A percentile compares a stretch with the other conserved stretches of the same genome.
phyloP scores from a whole-genome alignment of 768 basidiomycete genomes.

The Lentinula lateritia region DNA sequence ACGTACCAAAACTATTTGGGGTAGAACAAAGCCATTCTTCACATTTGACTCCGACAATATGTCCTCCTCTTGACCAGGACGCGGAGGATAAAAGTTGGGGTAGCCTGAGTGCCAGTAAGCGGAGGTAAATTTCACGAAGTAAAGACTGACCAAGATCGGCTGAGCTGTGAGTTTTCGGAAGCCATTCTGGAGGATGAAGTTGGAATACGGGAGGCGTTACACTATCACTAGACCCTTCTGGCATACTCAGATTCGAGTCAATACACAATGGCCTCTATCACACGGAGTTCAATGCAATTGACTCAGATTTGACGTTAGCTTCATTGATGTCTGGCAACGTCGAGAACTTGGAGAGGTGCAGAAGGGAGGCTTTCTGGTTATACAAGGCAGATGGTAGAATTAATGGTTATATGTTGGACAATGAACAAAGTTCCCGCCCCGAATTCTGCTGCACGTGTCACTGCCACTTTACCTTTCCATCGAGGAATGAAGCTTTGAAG shows the following conservation, averaged over 20 bases:
- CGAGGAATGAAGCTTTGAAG: not conserved
- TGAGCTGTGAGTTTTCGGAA: constrained; percentile 57
- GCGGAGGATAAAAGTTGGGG: constrained; percentile 71
- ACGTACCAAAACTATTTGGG: constrained; percentile 54
- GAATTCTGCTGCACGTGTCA: too few relatives aligned
- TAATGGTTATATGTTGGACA: too few relatives aligned
- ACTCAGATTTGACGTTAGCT: not conserved
- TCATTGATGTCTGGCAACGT: not conserved
- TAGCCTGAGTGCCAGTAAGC: constrained; percentile 44
- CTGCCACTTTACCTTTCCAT: too few relatives aligned
- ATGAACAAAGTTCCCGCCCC: too few relatives aligned
- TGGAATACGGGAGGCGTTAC: constrained; percentile 48
- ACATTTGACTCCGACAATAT: constrained; percentile 58
- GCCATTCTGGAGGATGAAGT: constrained; percentile 67
- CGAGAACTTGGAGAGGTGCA: not conserved
- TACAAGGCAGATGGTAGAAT: too few relatives aligned
- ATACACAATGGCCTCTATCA: not conserved
- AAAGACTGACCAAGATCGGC: constrained; percentile 61
- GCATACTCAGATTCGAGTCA: not conserved
- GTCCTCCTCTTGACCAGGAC: constrained; percentile 72
- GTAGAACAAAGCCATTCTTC: constrained; percentile 56
- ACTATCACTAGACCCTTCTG: not conserved
- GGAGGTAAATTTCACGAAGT: not conserved
- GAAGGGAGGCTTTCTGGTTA: too few relatives aligned
- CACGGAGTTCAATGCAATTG: not conserved